A percentile compares a stretch with the other conserved stretches of the same genome.
phyloP scores from a whole-genome alignment of 768 basidiomycete species.

The Boletus rubroflammeus region DNA sequence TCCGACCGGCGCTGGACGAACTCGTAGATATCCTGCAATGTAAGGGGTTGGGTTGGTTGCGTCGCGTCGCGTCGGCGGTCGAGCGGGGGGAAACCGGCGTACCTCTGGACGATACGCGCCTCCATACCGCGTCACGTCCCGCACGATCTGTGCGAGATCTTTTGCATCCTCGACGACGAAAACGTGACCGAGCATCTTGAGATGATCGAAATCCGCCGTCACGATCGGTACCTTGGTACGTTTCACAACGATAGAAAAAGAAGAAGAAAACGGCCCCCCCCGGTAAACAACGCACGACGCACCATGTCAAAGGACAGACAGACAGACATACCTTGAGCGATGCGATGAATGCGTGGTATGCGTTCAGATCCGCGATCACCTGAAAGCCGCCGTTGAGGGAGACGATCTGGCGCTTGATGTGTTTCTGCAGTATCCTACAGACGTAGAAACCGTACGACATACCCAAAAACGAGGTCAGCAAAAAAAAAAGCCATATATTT shows the following conservation, averaged over 20 bases:
- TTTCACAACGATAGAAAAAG: neutral
- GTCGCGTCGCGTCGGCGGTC: too few relatives aligned
- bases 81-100: constrained; percentile 9
- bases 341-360: constrained; percentile 85
- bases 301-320: neutral
- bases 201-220: constrained; percentile 83
- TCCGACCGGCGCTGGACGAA: constrained; percentile 93
- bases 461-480: neutral
- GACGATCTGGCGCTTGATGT: constrained; percentile 96
- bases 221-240: constrained; percentile 63
- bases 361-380: constrained; percentile 93
- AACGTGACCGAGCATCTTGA: constrained; percentile 97
- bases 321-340: constrained; percentile 68
- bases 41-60: too few relatives aligned
- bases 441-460: too few relatives aligned
- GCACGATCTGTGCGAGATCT: constrained; percentile 92
- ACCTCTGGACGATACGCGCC: constrained; percentile 95
- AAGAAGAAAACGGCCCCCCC: too few relatives aligned
- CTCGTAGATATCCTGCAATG: constrained; percentile 82
- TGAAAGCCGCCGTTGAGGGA: constrained; percentile 92
- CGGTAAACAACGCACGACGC: neutral
- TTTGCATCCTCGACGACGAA: constrained; percentile 95
- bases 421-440: constrained; percentile 76
- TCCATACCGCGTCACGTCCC: constrained; percentile 93
- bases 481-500: neutral